Evolutionary conservation across 2,329 filamentous ascomycete genomes (phyloP).

Genomic region (Cytospora chrysosperma): DNA sequence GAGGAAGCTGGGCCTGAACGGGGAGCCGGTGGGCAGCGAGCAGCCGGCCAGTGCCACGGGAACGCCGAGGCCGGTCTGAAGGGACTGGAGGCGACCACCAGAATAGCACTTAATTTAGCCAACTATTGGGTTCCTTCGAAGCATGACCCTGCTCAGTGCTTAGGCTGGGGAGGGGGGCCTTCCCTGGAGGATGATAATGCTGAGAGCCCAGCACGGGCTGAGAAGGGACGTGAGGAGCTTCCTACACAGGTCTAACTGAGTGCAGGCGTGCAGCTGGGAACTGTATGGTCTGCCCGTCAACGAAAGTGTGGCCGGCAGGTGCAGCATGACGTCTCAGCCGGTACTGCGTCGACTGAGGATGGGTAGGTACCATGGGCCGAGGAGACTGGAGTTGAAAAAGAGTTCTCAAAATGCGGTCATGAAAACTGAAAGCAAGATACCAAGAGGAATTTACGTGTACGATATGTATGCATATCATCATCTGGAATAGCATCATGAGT

Average conservation of each 20-base stretch:
- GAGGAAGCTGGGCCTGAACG: conserved; percentile 52
- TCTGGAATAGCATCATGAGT: neutral
- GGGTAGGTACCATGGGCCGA: neutral
- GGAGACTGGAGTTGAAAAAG: neutral
- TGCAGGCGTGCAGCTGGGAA: neutral
- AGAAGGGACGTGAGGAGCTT: too few relatives aligned
- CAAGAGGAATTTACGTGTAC: neutral
- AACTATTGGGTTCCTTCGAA: neutral
- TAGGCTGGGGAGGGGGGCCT: neutral
- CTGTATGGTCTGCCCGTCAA: neutral
- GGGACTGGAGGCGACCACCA: neutral
- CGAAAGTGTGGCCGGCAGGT: neutral
- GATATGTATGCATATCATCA: neutral
- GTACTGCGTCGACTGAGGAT: neutral
- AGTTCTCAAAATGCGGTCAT: too few relatives aligned
- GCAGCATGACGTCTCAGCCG: neutral
- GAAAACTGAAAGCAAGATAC: neutral
- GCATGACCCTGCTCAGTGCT: neutral
- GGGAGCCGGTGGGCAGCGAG: conserved; percentile 43
- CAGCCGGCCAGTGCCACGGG: conserved; percentile 60
- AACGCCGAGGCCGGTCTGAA: conserved; percentile 50
- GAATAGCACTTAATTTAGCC: neutral
- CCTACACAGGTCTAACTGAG: neutral
- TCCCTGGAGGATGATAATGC: neutral
- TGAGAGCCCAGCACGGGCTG: neutral